phyloP scores from a whole-genome alignment of 1,284 basidiomycete species.

The Cryptococcus wingfieldii region DNA sequence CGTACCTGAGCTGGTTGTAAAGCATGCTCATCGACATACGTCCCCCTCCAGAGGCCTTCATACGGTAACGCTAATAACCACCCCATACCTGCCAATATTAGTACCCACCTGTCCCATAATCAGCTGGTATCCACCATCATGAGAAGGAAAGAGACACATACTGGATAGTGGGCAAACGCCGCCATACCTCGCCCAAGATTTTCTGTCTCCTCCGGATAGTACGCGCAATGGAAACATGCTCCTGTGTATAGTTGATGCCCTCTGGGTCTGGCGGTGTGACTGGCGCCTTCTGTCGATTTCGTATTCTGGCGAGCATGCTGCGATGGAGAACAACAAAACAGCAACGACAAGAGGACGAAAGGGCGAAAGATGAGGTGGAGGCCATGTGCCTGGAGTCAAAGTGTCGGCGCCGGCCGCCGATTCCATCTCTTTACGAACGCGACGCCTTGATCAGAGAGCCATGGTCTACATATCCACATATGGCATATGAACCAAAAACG shows the following conservation, averaged over 20 bases:
- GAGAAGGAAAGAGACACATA: slow-evolving; percentile 2
- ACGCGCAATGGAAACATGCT: slow-evolving; percentile 27
- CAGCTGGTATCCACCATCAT: not conserved
- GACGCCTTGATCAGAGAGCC: too few relatives aligned
- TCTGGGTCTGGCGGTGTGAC: slow-evolving; percentile 13
- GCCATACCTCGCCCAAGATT: slow-evolving; percentile 11
- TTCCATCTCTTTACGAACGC: too few relatives aligned
- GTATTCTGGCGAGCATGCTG: slow-evolving; percentile 17
- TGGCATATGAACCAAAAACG: too few relatives aligned
- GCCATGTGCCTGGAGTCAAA: too few relatives aligned
- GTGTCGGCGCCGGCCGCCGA: too few relatives aligned
- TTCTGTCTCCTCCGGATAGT: slow-evolving; percentile 20
- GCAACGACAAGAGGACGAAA: not conserved
- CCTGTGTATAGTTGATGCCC: slow-evolving; percentile 23
- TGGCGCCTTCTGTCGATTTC: not conserved
- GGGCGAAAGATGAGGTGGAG: not conserved
- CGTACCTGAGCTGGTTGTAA: slow-evolving; percentile 79
- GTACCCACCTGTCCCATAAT: slow-evolving; percentile 17
- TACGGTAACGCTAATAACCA: slow-evolving; percentile 73
- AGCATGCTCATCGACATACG: slow-evolving; percentile 90
- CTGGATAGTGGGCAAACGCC: slow-evolving; percentile 17
- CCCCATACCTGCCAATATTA: slow-evolving; percentile 62
- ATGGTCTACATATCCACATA: too few relatives aligned
- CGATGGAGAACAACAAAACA: not conserved
- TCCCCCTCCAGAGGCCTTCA: slow-evolving; percentile 60